Percentiles rank a stretch among this genome's conserved stretches.
Evolutionary conservation across 2,329 filamentous ascomycete species (phyloP).

Genomic region (Clonostachys sp.): DNA sequence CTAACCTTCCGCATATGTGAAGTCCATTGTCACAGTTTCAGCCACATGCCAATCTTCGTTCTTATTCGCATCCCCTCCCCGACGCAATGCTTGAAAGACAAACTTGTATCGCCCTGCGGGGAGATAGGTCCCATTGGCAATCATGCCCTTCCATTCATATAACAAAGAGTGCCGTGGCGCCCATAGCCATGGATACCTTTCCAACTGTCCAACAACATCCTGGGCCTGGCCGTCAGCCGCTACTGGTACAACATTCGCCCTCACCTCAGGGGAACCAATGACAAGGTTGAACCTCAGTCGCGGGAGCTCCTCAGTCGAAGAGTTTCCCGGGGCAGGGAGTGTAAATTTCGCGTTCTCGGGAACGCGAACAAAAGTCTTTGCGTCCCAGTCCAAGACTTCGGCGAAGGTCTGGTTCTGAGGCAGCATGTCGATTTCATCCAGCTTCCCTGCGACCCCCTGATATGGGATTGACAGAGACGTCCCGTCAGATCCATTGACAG

Average conservation of each 20-base stretch:
- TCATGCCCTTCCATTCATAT: conserved; percentile 37
- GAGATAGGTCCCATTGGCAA: conserved; percentile 40
- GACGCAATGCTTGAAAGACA: conserved; percentile 39
- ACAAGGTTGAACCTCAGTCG: conserved; percentile 38
- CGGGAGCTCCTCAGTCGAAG: conserved; percentile 39
- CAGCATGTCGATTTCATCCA: conserved; percentile 21
- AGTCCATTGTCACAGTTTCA: conserved; percentile 34
- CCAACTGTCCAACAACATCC: conserved; percentile 35
- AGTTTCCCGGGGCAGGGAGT: conserved; percentile 32
- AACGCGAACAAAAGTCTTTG: conserved; percentile 16
- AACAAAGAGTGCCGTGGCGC: conserved; percentile 14
- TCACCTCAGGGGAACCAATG: conserved; percentile 12
- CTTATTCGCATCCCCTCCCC: conserved; percentile 42
- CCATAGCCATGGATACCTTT: conserved; percentile 31
- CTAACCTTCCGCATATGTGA: conserved; percentile 29
- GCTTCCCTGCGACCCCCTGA: conserved; percentile 24
- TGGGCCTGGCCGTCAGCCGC: conserved; percentile 27
- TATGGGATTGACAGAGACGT: conserved; percentile 31
- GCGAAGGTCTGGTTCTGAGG: conserved; percentile 12
- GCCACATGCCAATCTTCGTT: conserved; percentile 39
- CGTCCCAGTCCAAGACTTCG: conserved; percentile 25
- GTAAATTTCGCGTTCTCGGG: conserved; percentile 29
- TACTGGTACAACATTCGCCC: conserved; percentile 10
- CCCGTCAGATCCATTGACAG: conserved; percentile 28
- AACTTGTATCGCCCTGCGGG: conserved; percentile 45